phyloP scores from a whole-genome alignment of 176 grass and related monocot genomes.

The Cenchrus americanus region DNA sequence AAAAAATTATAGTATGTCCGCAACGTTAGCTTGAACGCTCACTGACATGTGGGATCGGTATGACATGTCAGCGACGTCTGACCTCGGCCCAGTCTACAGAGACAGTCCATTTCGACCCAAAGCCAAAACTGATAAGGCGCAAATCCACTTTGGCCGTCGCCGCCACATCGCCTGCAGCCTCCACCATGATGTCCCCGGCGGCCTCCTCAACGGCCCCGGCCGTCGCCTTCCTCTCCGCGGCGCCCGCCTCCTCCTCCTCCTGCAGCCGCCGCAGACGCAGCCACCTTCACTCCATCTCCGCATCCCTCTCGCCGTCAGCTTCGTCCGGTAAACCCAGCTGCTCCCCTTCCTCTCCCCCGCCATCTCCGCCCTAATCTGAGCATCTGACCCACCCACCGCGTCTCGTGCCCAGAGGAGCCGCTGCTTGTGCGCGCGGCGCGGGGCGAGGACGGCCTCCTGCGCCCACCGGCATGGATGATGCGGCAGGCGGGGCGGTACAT shows the following conservation, averaged over 20 bases:
- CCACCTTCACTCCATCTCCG: constrained; percentile 19
- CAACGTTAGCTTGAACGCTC: too few relatives aligned
- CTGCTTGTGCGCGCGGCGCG: constrained; percentile 79
- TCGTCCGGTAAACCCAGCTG: constrained; percentile 40
- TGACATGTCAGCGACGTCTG: too few relatives aligned
- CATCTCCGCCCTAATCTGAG: constrained; percentile 44
- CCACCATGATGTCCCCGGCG: constrained; percentile 20
- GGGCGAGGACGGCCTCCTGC: constrained; percentile 61
- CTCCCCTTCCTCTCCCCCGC: neutral
- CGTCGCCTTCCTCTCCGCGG: constrained; percentile 36
- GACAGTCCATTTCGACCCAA: neutral
- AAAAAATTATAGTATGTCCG: too few relatives aligned
- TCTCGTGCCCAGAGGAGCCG: constrained; percentile 60
- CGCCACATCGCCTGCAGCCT: constrained; percentile 7
- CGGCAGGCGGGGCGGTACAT: constrained; percentile 98
- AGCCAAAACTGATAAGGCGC: neutral
- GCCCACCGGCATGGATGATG: constrained; percentile 99
- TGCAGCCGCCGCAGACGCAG: constrained; percentile 2
- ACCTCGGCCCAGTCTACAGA: too few relatives aligned
- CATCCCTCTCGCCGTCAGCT: constrained; percentile 37
- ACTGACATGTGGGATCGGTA: too few relatives aligned
- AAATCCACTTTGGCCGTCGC: neutral
- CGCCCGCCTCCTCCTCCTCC: constrained; percentile 24
- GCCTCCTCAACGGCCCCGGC: constrained; percentile 26
- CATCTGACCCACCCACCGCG: constrained; percentile 33